A percentile compares a stretch with the other conserved stretches of the same genome.
These are phyloP conservation scores for Meripilus lineatus DNA, from an alignment of 1,284 basidiomycete species.

Conservation along the genomic window DNA sequence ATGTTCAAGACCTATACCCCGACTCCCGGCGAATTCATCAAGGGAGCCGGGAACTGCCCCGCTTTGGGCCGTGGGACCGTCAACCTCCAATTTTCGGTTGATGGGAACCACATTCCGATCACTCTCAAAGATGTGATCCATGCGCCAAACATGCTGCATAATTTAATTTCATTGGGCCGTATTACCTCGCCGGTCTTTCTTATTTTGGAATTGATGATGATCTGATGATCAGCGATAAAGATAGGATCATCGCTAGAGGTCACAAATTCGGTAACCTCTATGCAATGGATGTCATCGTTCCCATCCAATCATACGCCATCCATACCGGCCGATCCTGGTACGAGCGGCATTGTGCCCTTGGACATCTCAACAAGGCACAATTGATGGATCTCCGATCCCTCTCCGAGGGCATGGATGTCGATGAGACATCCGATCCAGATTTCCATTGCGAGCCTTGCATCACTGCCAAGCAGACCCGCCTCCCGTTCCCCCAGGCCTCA, in stretches of 20 bases:
- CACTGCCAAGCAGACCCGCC: constrained; percentile 25
- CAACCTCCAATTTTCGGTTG: constrained; percentile 11
- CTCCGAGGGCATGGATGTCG: too few species aligned
- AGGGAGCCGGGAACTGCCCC: constrained; percentile 14
- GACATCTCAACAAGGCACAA: constrained; percentile 17
- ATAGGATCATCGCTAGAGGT: constrained; percentile 5
- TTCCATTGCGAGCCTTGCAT: constrained; percentile 26
- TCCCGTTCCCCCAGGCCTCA: constrained; percentile 20
- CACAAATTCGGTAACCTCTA: too few species aligned
- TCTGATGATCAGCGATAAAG: constrained; percentile 9
- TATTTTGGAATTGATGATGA: constrained; percentile 4
- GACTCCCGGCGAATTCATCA: constrained; percentile 12
- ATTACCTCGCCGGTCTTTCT: constrained; percentile 11
- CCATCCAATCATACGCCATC: constrained; percentile 2
- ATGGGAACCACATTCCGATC: too few species aligned
- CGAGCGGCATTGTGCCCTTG: too few species aligned
- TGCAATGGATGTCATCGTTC: constrained; percentile 13
- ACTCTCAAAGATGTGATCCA: constrained; percentile 25
- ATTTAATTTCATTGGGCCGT: constrained; percentile 30
- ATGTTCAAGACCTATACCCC: constrained; percentile 12
- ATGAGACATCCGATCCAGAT: constrained; percentile 4
- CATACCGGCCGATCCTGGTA: constrained; percentile 18
- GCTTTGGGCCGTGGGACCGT: constrained; percentile 16
- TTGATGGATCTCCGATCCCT: constrained; percentile 22
- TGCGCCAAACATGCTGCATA: constrained; percentile 27